These are phyloP conservation scores for Nakazawaea wickerhamii DNA, from an alignment of 805 yeast species.

Conservation along the genomic window DNA sequence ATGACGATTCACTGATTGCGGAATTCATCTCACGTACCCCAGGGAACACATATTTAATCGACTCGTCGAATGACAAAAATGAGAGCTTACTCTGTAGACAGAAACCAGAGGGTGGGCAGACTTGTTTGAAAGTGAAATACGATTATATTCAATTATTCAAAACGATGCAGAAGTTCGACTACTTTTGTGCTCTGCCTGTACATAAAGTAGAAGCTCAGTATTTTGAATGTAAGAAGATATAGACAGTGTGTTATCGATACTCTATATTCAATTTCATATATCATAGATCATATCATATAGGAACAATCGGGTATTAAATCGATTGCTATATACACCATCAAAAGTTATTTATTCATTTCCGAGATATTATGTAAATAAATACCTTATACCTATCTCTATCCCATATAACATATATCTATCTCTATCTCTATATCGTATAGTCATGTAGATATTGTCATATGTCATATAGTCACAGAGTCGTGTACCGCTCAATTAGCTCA, in stretches of 20 bases:
- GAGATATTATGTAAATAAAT: no score
- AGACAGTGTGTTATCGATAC: neutral
- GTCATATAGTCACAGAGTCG: no score
- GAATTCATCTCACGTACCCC: slow-evolving; percentile 8
- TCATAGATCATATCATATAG: no score
- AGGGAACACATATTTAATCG: slow-evolving; percentile 8
- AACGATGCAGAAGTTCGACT: slow-evolving; percentile 39
- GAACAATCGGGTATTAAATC: no score
- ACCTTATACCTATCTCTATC: no score
- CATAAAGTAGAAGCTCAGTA: slow-evolving; percentile 38
- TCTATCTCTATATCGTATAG: no score
- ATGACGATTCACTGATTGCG: neutral
- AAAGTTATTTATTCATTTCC: no score
- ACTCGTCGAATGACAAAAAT: slow-evolving; percentile 7
- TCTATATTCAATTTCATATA: no score
- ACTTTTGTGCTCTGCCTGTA: slow-evolving; percentile 40
- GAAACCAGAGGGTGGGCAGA: slow-evolving; percentile 34
- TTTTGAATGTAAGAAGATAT: slow-evolving; percentile 39
- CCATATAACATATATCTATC: no score
- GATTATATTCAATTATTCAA: slow-evolving; percentile 35
- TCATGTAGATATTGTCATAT: no score
- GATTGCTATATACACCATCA: no score
- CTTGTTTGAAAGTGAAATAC: slow-evolving; percentile 34
- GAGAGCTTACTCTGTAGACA: slow-evolving; percentile 38
- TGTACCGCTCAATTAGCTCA: no score